These are phyloP conservation scores for Aspergillus bridgeri DNA, from an alignment of 495 filamentous ascomycete genomes.

Conservation along the genomic window DNA sequence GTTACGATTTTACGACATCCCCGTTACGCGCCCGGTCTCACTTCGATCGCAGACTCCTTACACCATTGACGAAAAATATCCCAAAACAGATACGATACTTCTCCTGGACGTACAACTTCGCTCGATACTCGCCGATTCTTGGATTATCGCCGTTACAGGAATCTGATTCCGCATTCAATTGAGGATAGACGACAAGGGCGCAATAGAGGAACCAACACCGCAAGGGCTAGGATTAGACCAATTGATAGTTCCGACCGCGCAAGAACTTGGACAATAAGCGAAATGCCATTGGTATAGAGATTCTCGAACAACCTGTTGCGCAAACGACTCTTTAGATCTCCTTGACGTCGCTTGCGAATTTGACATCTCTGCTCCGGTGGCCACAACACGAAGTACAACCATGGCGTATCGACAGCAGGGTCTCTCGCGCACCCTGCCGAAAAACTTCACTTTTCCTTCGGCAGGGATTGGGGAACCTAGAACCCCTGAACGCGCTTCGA, in stretches of 20 bases:
- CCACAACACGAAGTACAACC: slow-evolving; percentile 17
- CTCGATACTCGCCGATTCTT: neutral
- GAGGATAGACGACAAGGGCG: slow-evolving; percentile 1
- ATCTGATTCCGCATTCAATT: slow-evolving; percentile 10
- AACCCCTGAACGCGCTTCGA: slow-evolving; percentile 54
- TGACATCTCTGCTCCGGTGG: slow-evolving; percentile 1
- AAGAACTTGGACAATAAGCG: slow-evolving; percentile 13
- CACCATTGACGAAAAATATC: slow-evolving; percentile 14
- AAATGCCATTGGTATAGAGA: slow-evolving; percentile 29
- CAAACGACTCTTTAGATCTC: slow-evolving; percentile 7
- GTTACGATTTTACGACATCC: slow-evolving; percentile 40
- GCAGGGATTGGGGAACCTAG: slow-evolving; percentile 49
- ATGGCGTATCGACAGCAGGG: slow-evolving; percentile 50
- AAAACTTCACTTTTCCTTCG: slow-evolving; percentile 62
- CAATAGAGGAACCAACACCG: slow-evolving; percentile 4
- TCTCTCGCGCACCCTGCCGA: slow-evolving; percentile 61
- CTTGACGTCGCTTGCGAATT: neutral
- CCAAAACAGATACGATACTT: slow-evolving; percentile 10
- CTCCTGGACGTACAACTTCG: slow-evolving; percentile 2
- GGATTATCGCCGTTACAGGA: slow-evolving; percentile 6
- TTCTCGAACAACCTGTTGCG: slow-evolving; percentile 8
- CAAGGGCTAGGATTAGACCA: slow-evolving; percentile 8
- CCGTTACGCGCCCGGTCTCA: slow-evolving; percentile 24
- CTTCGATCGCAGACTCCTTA: slow-evolving; percentile 10
- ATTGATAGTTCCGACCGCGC: slow-evolving; percentile 1